Percentiles rank a stretch among this genome's conserved stretches.
Evolutionary conservation across 352 stramenopile species (phyloP).

Genomic region (Globisporangium cystogenes): DNA sequence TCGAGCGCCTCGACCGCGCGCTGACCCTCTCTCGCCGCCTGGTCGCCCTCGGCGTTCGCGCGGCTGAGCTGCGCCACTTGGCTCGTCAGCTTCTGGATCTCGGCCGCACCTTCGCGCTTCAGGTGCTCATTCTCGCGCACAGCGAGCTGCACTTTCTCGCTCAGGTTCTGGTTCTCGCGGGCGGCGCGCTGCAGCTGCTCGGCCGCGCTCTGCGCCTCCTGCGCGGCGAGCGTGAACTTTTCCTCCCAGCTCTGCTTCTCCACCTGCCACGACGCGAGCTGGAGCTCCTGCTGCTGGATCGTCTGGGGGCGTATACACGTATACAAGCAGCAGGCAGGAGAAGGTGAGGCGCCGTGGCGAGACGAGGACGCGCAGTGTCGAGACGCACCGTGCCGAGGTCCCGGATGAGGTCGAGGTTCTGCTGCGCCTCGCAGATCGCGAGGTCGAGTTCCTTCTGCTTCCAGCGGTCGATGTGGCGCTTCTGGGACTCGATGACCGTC

Average conservation of each 20-base stretch:
- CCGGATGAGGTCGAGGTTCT: constrained; percentile 56
- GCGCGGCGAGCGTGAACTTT: constrained; percentile 51
- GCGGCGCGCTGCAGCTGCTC: constrained; percentile 56
- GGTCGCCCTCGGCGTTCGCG: constrained; percentile 43
- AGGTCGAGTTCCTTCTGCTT: constrained; percentile 81
- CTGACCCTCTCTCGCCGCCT: constrained; percentile 36
- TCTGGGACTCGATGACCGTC: constrained; percentile 80
- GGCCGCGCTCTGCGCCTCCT: constrained; percentile 60
- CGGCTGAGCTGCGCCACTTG: constrained; percentile 47
- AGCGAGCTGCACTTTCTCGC: constrained; percentile 61
- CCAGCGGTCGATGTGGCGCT: constrained; percentile 80
- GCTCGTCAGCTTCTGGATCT: constrained; percentile 43
- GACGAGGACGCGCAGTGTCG: no score
- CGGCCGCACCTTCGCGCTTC: constrained; percentile 41
- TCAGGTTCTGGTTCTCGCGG: constrained; percentile 53
- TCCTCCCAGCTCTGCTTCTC: constrained; percentile 79
- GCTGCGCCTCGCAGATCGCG: constrained; percentile 62
- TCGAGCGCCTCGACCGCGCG: constrained; percentile 24
- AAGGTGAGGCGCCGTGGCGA: no score
- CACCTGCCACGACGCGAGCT: constrained; percentile 43
- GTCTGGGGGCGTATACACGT: constrained; percentile 12
- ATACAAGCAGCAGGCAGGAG: neutral
- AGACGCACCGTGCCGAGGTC: constrained; percentile 41
- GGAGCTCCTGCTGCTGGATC: constrained; percentile 55
- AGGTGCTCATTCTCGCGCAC: constrained; percentile 44